Evolutionary conservation across 768 basidiomycete genomes (phyloP), one percentile per base, ranked within the genome.

Genomic region (Amanita subjunquillea): DNA sequence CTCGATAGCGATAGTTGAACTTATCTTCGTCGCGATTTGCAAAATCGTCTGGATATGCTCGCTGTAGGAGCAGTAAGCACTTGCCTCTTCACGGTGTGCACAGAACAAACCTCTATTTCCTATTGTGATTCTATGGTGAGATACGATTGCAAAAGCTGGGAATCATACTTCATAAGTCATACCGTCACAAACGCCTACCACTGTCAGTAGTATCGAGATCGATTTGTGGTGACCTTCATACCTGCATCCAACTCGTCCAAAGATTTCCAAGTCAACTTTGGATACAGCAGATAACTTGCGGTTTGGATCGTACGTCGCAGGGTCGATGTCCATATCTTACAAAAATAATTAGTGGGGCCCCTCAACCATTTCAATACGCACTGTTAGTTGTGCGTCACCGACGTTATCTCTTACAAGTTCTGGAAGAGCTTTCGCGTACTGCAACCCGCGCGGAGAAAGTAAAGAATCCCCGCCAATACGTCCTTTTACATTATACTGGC

Each of bases 11-110:
- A 67, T 99, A 99, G 68, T 98, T 98, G 69, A 96, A 99, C 69
- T 99, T 99, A 74, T 99, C 96, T 54, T 97, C 92, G 60, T 99
- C 96, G 23, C 96, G 83, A 63, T 94, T 93, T 13, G 91, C 93
- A 67, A 94, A 98, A 64, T 99, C 96, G 53, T 99, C 96, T 0
- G 96, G 96, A 64, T 98, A 99, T 56, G 84, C 79, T 77, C 84
- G 82, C 91, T 95, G 58, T 1, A 1, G 54, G 54, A 1, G 27
- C 25, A 1, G 32, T 54, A 25, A 51, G 30, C 30, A 32, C 49
- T n/a, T 20, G 37, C 5, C 23, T 20, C 44, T 9, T 48, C 17
- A 12, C 29, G 17, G 22, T 17, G 42, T 13, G 0, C 5, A 27
- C 40, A 27, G 22, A 22, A 47, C 61, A 34, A 52, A 90, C 94